A percentile compares a stretch with the other conserved stretches of the same genome.
phyloP scores from a whole-genome alignment of 306 rosid genomes.

The Ammopiptanthus mongolicus region DNA sequence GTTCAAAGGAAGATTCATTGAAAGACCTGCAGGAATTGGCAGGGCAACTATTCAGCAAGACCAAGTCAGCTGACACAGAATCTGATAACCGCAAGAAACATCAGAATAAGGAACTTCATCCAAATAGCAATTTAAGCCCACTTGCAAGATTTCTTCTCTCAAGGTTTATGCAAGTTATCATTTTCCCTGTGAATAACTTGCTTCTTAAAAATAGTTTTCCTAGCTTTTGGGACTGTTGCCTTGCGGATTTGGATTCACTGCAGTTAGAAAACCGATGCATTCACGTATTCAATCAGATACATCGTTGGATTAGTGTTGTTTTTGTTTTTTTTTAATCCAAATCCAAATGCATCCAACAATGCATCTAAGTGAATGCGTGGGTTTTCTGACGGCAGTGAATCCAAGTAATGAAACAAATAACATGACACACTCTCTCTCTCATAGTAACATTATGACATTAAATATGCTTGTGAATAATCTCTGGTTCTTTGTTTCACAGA shows the following conservation, averaged over 20 bases:
- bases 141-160: conserved; percentile 96
- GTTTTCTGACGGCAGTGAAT: no score
- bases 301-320: no score
- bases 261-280: no score
- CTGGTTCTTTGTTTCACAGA: conserved; percentile 49
- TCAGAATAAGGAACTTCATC: conserved; percentile 59
- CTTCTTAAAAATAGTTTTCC: conserved; percentile 5
- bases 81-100: conserved; percentile 53
- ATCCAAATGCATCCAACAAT: no score
- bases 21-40: conserved; percentile 80
- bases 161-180: conserved; percentile 50
- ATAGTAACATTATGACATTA: background rate
- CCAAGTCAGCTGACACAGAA: conserved; percentile 47
- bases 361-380: no score
- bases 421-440: background rate
- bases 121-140: conserved; percentile 78
- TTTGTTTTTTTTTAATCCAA: no score
- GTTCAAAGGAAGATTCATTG: conserved; percentile 75
- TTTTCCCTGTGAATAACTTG: conserved; percentile 11
- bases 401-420: background rate
- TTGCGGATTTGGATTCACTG: no score
- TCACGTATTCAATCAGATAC: no score
- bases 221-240: background rate
- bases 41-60: conserved; percentile 43
- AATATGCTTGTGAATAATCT: conserved; percentile 11